Evolutionary conservation across 2,329 filamentous ascomycete genomes (phyloP).

Genomic region (Diaporthe aspalathi): DNA sequence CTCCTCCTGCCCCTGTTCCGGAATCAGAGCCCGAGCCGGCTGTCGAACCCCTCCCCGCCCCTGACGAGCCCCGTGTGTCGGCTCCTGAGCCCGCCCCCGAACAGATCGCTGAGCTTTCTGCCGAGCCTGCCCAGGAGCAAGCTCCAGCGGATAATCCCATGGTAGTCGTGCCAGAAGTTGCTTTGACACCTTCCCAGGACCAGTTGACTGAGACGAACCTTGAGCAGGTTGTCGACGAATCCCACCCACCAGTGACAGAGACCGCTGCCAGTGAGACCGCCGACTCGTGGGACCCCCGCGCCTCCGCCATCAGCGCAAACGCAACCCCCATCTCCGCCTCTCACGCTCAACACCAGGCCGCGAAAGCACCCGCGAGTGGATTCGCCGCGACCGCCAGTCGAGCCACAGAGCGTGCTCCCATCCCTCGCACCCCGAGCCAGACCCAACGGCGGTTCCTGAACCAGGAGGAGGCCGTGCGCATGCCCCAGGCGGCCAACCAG

Average conservation of each 20-base stretch:
- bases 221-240: constrained; percentile 87
- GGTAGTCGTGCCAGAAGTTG: constrained; percentile 62
- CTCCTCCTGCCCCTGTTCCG: constrained; percentile 58
- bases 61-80: constrained; percentile 43
- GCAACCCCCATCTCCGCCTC: constrained; percentile 74
- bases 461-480: constrained; percentile 96
- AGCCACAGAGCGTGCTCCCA: constrained; percentile 71
- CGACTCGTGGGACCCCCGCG: constrained; percentile 83
- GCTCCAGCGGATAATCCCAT: constrained; percentile 50
- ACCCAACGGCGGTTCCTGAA: constrained; percentile 84
- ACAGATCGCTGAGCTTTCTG: constrained; percentile 49
- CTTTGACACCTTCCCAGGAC: constrained; percentile 78
- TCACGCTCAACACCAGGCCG: constrained; percentile 69
- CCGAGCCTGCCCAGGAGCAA: constrained; percentile 45
- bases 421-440: constrained; percentile 77
- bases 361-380: constrained; percentile 74
- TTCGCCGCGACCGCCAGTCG: constrained; percentile 87
- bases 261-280: constrained; percentile 91
- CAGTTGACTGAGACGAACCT: constrained; percentile 92
- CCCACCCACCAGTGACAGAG: constrained; percentile 79
- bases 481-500: constrained; percentile 85
- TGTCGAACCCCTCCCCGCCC: constrained; percentile 45
- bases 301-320: constrained; percentile 67
- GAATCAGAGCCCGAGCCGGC: constrained; percentile 58
- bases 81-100: constrained; percentile 53